These are phyloP conservation scores for Dovyalis caffra DNA, from an alignment of 345 rosid species.

Conservation along the genomic window DNA sequence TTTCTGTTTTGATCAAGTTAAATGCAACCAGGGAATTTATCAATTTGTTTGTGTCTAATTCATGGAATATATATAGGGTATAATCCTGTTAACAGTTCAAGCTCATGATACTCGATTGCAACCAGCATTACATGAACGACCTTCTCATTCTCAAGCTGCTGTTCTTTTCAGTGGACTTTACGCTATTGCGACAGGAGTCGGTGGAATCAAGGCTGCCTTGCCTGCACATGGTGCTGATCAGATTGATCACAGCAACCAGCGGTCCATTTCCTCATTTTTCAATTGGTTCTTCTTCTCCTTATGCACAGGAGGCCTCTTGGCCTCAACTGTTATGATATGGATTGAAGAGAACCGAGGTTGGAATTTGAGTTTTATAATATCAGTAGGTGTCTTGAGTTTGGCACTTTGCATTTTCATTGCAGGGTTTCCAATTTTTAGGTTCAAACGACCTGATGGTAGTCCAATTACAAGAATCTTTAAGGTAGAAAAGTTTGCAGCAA, in stretches of 20 bases:
- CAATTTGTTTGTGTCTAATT: not conserved
- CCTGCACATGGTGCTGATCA: slow-evolving; percentile 75
- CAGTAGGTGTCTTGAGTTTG: slow-evolving; percentile 21
- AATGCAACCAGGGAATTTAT: too few species aligned
- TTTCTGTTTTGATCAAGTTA: not conserved
- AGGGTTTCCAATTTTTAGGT: slow-evolving; percentile 48
- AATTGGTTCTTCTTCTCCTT: slow-evolving; percentile 59
- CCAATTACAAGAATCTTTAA: slow-evolving; percentile 37
- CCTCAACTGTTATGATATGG: slow-evolving; percentile 61
- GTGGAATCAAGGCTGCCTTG: slow-evolving; percentile 59
- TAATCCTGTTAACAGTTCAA: slow-evolving; percentile 52
- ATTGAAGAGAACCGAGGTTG: slow-evolving; percentile 59
- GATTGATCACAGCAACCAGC: slow-evolving; percentile 34
- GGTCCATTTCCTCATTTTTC: slow-evolving; percentile 48
- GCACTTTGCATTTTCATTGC: slow-evolving; percentile 39
- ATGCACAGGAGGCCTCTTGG: slow-evolving; percentile 45
- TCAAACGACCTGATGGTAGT: slow-evolving; percentile 51
- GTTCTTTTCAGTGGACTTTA: slow-evolving; percentile 50
- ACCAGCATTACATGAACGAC: slow-evolving; percentile 32
- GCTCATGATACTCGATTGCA: slow-evolving; percentile 37
- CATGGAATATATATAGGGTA: slow-evolving; percentile 34
- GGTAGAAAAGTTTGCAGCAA: slow-evolving; percentile 16
- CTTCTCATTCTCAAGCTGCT: slow-evolving; percentile 33
- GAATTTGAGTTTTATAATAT: slow-evolving; percentile 42
- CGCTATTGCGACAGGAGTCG: slow-evolving; percentile 50